Base-by-base conservation (phyloP, 176 grass and related monocot genomes). In the Carex parvula region DNA sequence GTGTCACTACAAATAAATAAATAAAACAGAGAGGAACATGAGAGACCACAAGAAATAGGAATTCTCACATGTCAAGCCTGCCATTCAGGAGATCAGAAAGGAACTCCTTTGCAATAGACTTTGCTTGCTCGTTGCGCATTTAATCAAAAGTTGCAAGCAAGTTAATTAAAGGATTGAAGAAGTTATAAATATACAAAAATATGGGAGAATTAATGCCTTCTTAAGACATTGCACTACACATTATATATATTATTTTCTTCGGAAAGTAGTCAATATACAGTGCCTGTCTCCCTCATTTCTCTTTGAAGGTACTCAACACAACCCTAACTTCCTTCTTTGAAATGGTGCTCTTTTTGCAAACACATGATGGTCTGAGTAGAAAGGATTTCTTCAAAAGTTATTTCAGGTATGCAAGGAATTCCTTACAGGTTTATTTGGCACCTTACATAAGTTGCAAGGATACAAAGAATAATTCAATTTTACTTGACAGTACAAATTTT, bases 71-170 rank as follows among this genome's bases (percentile, higher is more conserved):
- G 69, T 99, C 93, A 86, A 99, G 84, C 68, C 61, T 92, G 88
- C 93, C 93, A 87, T 91, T 94, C 75, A 94, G 93, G 60, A 99
- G 86, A 94, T 99, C 97, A 87, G 93, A 87, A 86, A 99, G 87
- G 33, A 99, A 96, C 26, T 96, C 93, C 57, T 92, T 99, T 11
- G 91, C 87, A 58, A 41, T 16, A 63, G 86, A 86, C 57, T 88
- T 90, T 30, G 85, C 81, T 70, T 84, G 81, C 55, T 90, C 85
- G 20, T 90, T 90, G 44, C 85, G 69, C 88, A 85, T 90, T 77
- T 35, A 81, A 84, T 30, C 62, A 35, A 75, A 77, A 42, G 37
- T 70, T 42, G 37, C 18, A 81, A 81, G 26, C 8, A 68, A 75
- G 22, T 50, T 68, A 58, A 52, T 83, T 83, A 3, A 77, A 73